Base-by-base conservation (phyloP, 2,329 filamentous ascomycete species). In the Colletotrichum coccodes region DNA sequence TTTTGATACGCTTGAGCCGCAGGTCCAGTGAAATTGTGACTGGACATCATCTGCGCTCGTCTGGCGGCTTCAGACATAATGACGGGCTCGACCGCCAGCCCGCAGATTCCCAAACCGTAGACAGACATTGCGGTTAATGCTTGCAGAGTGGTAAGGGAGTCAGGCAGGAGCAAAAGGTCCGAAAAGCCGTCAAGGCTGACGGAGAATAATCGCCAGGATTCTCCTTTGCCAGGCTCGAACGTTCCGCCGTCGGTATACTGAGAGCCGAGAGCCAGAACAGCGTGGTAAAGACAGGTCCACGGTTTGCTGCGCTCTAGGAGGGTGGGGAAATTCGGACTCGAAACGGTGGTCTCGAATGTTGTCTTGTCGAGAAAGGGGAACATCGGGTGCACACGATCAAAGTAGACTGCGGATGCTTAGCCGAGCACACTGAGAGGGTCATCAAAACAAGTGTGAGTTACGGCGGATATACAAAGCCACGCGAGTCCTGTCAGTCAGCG, bases 301-400 rank as follows among this genome's bases (percentile, higher is more conserved):
- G 77, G 72, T 42, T 76, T 75, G 63, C 75, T 78, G 0, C 64
- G 71, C 8, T 72, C 57, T 1, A 81, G 71, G 4, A 72, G 54
- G 6, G 73, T 62, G 6, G 69, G 65, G 4, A 80, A 74, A 16
- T 78, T 62, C 4, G 75, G 62, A 34, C 72, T 74, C 9, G 72
- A 70, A 7, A 75, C 76, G 21, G 75, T 74, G 0, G 73, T 64
- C 67, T 82, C 78, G 60, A 84, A 84, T 4, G 71, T 57, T 18
- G 69, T 56, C 36, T 74, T 75, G 52, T 83, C 79, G 1, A 84
- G 74, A 61, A 84, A 83, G 1, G 82, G 80, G 64, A 82, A 80
- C 0, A 81, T 46, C 0, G 77, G 78, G 64, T 84, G 81, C 2
- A 81, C 71, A 11, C 78, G 74, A 2, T 78, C 72, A 62, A 84